These are phyloP conservation scores for Pittosporum tobira DNA, from an alignment of 129 eudicot genomes.

Conservation along the genomic window DNA sequence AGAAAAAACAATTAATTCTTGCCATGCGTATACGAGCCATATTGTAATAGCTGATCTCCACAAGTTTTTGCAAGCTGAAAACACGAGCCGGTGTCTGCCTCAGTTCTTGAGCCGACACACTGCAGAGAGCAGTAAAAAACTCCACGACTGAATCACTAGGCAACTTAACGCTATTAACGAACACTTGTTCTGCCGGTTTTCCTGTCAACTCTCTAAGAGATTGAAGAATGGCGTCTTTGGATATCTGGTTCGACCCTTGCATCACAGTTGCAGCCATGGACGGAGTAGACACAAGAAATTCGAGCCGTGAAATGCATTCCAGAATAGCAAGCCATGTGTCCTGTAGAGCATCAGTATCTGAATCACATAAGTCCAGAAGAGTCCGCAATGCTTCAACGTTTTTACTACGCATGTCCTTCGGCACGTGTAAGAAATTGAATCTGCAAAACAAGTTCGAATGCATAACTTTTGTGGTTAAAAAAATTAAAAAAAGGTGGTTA, in stretches of 20 bases:
- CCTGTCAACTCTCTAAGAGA: conserved; percentile 94
- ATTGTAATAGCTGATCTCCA: conserved; percentile 94
- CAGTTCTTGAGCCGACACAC: conserved; percentile 92
- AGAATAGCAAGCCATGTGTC: conserved; percentile 92
- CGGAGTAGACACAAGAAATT: conserved; percentile 59
- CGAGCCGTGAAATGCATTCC: conserved; percentile 91
- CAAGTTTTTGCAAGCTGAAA: conserved; percentile 95
- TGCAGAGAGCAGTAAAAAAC: conserved; percentile 85
- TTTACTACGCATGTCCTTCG: conserved; percentile 87
- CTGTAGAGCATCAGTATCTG: conserved; percentile 77
- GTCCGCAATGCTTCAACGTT: conserved; percentile 95
- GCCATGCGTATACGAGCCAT: conserved; percentile 99
- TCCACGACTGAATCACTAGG: conserved; percentile 94
- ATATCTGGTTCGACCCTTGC: conserved; percentile 93
- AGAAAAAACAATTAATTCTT: conserved; percentile 6
- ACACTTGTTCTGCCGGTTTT: conserved; percentile 87
- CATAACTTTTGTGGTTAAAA: not conserved
- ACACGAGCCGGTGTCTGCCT: conserved; percentile 87
- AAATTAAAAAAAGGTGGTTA: no score
- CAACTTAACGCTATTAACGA: conserved; percentile 80
- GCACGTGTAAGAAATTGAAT: conserved; percentile 84
- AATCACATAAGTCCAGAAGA: conserved; percentile 60
- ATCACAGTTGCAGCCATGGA: conserved; percentile 77
- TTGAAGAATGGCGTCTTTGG: conserved; percentile 82
- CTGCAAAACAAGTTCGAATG: conserved; percentile 33